phyloP scores from a whole-genome alignment of 2,329 filamentous ascomycete genomes.

The Magnaporthiopsis poae region DNA sequence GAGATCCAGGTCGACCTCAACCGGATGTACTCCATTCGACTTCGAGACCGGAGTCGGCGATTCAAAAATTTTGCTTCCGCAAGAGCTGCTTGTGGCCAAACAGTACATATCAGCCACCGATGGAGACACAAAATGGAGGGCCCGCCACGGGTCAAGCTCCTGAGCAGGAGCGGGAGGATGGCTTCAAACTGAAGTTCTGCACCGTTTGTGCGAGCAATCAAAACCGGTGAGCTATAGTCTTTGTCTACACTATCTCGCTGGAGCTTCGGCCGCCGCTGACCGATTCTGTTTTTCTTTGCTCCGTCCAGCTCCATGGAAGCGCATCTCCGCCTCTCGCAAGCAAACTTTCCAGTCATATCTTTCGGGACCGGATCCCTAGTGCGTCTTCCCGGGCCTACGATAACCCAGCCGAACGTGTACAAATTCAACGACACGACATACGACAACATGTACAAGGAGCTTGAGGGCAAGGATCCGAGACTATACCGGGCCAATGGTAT shows the following conservation, averaged over 20 bases:
- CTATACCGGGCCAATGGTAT: slow-evolving; percentile 88
- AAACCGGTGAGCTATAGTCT: slow-evolving; percentile 58
- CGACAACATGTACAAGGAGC: slow-evolving; percentile 84
- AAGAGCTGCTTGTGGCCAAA: neutral
- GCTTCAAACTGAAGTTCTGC: slow-evolving; percentile 88
- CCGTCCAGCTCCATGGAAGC: slow-evolving; percentile 80
- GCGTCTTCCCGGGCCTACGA: slow-evolving; percentile 79
- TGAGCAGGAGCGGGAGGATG: slow-evolving; percentile 31
- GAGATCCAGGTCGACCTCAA: neutral
- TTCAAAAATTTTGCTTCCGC: neutral
- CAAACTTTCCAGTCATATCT: slow-evolving; percentile 88
- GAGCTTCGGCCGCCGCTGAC: neutral
- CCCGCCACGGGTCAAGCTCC: slow-evolving; percentile 18
- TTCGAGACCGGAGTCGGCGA: neutral
- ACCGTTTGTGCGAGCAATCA: slow-evolving; percentile 99
- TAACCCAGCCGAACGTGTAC: slow-evolving; percentile 92
- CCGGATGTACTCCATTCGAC: neutral
- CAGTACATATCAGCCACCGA: neutral
- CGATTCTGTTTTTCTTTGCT: neutral
- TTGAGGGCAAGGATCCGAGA: slow-evolving; percentile 72
- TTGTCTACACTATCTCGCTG: neutral
- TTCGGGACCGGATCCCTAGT: slow-evolving; percentile 95
- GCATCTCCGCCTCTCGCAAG: slow-evolving; percentile 81
- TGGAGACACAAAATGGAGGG: slow-evolving; percentile 34
- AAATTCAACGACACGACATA: slow-evolving; percentile 97